A percentile compares a stretch with the other conserved stretches of the same genome.
These are phyloP conservation scores for Hyphodiscus sp. DNA, from an alignment of 2,329 filamentous ascomycete genomes.

Conservation along the genomic window DNA sequence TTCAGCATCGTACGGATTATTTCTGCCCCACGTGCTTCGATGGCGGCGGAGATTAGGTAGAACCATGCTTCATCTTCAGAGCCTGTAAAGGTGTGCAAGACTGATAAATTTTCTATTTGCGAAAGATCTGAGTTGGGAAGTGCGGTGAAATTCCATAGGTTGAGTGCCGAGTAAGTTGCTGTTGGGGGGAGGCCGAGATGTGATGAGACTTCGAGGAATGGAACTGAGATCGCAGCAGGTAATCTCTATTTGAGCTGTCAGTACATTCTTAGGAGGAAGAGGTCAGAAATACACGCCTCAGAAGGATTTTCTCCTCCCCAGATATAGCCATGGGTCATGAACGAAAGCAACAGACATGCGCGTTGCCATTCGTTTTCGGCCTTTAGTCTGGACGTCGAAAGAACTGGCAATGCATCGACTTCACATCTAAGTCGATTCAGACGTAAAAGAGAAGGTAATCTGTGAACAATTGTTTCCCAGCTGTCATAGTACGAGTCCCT, in stretches of 20 bases:
- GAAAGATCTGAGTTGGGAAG: constrained; percentile 34
- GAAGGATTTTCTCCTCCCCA: constrained; percentile 75
- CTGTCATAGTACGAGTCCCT: constrained; percentile 67
- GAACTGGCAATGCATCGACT: constrained; percentile 59
- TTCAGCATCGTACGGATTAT: constrained; percentile 72
- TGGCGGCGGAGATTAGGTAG: constrained; percentile 80
- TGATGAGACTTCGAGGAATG: constrained; percentile 64
- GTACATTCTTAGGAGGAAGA: background rate
- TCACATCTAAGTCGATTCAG: constrained; percentile 55
- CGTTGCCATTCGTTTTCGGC: constrained; percentile 70
- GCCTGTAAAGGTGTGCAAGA: constrained; percentile 78
- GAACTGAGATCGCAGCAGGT: constrained; percentile 70
- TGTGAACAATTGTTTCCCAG: constrained; percentile 68
- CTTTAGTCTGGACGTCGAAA: constrained; percentile 58
- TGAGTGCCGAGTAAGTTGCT: constrained; percentile 81
- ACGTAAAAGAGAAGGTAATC: constrained; percentile 62
- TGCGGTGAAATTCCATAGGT: constrained; percentile 83
- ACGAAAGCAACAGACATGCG: constrained; percentile 72
- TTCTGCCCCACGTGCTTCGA: constrained; percentile 72
- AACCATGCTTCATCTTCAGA: constrained; percentile 94
- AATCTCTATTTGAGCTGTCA: constrained; percentile 42
- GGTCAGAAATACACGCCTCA: constrained; percentile 48
- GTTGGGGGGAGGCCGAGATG: constrained; percentile 79
- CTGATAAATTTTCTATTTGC: constrained; percentile 57
- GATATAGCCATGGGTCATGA: constrained; percentile 79